Base-by-base conservation (phyloP, 2,329 filamentous ascomycete species). In the Paraconiothyrium brasiliense region DNA sequence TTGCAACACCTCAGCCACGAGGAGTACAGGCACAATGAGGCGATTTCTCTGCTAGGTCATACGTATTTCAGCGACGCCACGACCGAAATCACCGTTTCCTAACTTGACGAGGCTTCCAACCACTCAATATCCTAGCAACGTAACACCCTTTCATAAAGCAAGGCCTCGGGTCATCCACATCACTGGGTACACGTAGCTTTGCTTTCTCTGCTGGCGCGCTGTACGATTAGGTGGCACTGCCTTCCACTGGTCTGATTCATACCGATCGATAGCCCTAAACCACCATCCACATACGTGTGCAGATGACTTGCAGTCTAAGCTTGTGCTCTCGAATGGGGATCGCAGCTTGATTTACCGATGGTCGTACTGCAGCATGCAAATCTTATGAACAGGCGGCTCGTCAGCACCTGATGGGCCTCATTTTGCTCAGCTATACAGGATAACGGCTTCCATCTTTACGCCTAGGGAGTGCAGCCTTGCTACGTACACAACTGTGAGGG, bases 371-470 rank as follows among this genome's bases (percentile, higher is more conserved):
- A 49, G n/a, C 11, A 30, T n/a, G 30, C 41, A 16, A 32, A n/a
- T 13, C 2, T 11, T 8, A 16, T 46, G 2, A 13, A 22, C 52
- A 46, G n/a, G 22, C 41, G 27, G 16, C 24, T 46, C 27, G 41
- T 16, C 10, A 56, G 32, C 54, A 13, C 32, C 13, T 22, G 20
- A 9, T n/a, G 9, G 32, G 54, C 54, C 54, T 56, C 54, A 56
- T 32, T 56, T 35, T 43, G 13, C 37, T 22, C 16, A 11, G n/a
- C 20, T 32, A 9, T 27, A 32, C 37, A 44, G 32, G 37, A 54
- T 9, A 27, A 16, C 27, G 32, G 27, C 27, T 10, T 37, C 43
- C 11, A n/a, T 20, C 43, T 27, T 24, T 37, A 6, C 11, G 20
- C 20, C 20, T 9, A 22, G 3, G 37, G 16, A 6, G 32, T 39